Conservation (phyloP, 1,284 basidiomycete genomes). For the Volvariella volvacea region DNA sequence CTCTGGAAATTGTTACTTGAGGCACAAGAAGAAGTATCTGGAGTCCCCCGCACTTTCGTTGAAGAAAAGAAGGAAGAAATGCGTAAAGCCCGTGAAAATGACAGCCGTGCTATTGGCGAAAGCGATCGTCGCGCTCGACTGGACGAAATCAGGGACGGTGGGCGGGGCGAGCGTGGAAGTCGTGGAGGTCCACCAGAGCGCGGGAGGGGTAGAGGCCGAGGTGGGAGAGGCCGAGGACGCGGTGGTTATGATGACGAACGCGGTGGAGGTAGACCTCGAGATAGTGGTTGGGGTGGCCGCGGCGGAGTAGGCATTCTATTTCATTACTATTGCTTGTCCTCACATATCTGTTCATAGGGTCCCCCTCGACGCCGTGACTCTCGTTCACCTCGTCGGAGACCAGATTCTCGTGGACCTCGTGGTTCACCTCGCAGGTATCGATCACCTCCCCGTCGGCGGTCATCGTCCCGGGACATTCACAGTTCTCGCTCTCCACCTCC, state of each 20-base stretch:
- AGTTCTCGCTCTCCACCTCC: slow-evolving; percentile 15
- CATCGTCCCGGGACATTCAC: slow-evolving; percentile 24
- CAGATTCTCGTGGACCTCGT: slow-evolving; percentile 25
- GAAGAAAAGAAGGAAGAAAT: slow-evolving; percentile 96
- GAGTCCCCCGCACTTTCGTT: slow-evolving; percentile 90
- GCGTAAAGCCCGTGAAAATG: slow-evolving; percentile 67
- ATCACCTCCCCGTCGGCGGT: slow-evolving; percentile 29
- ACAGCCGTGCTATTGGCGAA: slow-evolving; percentile 64
- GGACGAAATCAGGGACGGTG: slow-evolving; percentile 60
- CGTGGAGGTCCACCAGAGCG: slow-evolving; percentile 42
- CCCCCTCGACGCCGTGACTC: slow-evolving; percentile 34
- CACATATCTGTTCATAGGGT: slow-evolving; percentile 15
- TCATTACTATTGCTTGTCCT: slow-evolving; percentile 5
- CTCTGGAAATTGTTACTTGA: slow-evolving; percentile 89
- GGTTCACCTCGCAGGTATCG: slow-evolving; percentile 18
- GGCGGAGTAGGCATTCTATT: slow-evolving; percentile 27
- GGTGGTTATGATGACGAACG: slow-evolving; percentile 23
- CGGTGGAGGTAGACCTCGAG: slow-evolving; percentile 20
- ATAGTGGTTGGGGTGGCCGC: slow-evolving; percentile 36
- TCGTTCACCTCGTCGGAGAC: slow-evolving; percentile 32
- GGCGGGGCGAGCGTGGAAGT: slow-evolving; percentile 40
- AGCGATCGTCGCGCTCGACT: slow-evolving; percentile 59
- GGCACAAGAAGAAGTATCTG: slow-evolving; percentile 84
- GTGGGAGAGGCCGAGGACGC: slow-evolving; percentile 31
- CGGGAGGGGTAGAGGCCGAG: slow-evolving; percentile 35